Evolutionary conservation across 2,329 filamentous ascomycete genomes (phyloP).

Genomic region (Dactylella cylindrospora): DNA sequence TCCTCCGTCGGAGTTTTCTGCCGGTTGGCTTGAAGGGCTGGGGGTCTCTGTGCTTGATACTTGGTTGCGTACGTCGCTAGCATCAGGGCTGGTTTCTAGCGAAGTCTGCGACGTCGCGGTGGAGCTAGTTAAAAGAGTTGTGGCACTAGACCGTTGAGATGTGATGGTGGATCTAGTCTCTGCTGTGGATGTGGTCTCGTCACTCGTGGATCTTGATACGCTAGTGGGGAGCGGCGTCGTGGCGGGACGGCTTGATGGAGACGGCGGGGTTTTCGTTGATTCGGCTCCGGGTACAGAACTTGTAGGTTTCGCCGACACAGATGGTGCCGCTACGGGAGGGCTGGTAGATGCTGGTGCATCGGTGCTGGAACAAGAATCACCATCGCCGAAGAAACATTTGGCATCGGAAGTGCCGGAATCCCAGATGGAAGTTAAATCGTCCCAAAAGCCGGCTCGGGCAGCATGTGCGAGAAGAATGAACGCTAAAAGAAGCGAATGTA

Average conservation of each 20-base stretch:
- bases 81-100: background rate
- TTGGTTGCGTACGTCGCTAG: conserved; percentile 3
- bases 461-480: conserved; percentile 20
- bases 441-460: conserved; percentile 3
- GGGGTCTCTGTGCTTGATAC: conserved; percentile 2
- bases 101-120: too few relatives aligned
- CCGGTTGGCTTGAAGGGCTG: conserved; percentile 13
- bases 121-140: too few relatives aligned
- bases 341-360: conserved; percentile 7
- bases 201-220: conserved; percentile 11
- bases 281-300: conserved; percentile 4
- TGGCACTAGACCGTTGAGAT: background rate
- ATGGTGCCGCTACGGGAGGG: conserved; percentile 3
- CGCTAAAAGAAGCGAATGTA: conserved; percentile 21
- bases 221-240: conserved; percentile 3
- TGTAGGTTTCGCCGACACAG: conserved; percentile 15
- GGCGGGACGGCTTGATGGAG: too few relatives aligned
- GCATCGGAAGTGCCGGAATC: conserved; percentile 15
- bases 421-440: conserved; percentile 21
- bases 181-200: background rate
- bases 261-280: conserved; percentile 4
- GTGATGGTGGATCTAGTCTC: conserved; percentile 1
- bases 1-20: conserved; percentile 3
- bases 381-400: conserved; percentile 41
- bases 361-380: conserved; percentile 9